Evolutionary conservation across 345 rosid species (phyloP), one percentile per base, ranked within the genome.

Genomic region (Brassica carinata): DNA sequence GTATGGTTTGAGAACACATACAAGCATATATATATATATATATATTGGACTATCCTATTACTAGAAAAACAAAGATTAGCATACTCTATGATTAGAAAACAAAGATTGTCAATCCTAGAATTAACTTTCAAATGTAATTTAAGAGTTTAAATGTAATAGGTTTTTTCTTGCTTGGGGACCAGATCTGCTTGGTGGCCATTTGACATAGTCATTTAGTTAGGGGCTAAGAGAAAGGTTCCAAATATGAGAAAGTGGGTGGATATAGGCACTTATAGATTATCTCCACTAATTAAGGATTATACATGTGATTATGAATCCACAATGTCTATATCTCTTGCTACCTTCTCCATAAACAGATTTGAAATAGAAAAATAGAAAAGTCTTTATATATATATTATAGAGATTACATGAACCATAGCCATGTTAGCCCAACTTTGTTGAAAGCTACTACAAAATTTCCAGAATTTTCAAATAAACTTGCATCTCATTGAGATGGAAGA

Each of bases 221-320:
- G 58, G 18, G 65, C 71, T 63, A 77, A 15, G 71, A 19, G 36
- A 77, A 76, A 69, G 63, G 55, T 67, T 13, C 5, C 74, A 74
- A 33, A 57, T 81, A 69, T 73, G 63, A 71, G 78, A 63, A 62
- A 78, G 83, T 61, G 83, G 79, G 83, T 78, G 67, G 83, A 79
- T 79, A 75, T 66, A 84, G 71, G 80, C 85, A 82, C 84, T 55
- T 83, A 4, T 29, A 81, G 72, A 79, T 79, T 84, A 84, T 65
- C 88, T 85, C 91, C 91, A 89, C 89, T 92, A 43, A 94, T 84
- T 89, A 75, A 87, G 86, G 94, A 82, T 79, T 55, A 85, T 77
- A 78, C 91, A 87, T 88, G 94, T 87, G 94, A 83, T 73, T 74
- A 67, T 81, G 69, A 67, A 86, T 84, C 78, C 72, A 79, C 81